Percentiles rank a stretch among this genome's conserved stretches.
Conservation (phyloP, 2,329 filamentous ascomycete genomes). For the Graphilbum ipis-grandicollis region DNA sequence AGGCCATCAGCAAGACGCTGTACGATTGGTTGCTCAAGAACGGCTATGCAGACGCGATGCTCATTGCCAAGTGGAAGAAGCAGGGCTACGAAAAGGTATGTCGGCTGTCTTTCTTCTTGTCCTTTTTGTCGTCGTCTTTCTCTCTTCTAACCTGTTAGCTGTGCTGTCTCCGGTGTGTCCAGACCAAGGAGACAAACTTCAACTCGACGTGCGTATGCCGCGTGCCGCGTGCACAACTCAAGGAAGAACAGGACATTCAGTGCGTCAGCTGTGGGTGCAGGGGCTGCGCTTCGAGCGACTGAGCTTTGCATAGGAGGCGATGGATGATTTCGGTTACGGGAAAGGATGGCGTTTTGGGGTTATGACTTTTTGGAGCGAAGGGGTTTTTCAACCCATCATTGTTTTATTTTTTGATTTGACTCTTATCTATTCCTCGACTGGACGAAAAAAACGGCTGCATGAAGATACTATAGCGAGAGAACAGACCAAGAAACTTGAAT, state of each 20-base stretch:
- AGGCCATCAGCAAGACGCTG: constrained; percentile 78
- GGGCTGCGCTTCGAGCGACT: constrained; percentile 53
- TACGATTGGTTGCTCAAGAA: constrained; percentile 98
- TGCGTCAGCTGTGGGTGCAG: constrained; percentile 91
- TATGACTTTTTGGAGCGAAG: too few species aligned
- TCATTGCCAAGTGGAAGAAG: constrained; percentile 99
- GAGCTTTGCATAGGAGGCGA: too few species aligned
- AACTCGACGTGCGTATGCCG: constrained; percentile 94
- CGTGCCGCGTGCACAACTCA: constrained; percentile 75
- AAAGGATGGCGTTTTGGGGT: too few species aligned
- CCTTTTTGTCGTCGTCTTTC: too few species aligned
- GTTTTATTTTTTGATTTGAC: too few species aligned
- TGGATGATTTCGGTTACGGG: too few species aligned
- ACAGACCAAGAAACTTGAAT: too few species aligned
- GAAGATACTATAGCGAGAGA: too few species aligned
- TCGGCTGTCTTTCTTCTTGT: constrained; percentile 3
- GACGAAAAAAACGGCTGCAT: too few species aligned
- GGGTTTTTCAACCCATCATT: too few species aligned
- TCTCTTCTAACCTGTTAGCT: too few species aligned
- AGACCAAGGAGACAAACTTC: constrained; percentile 99
- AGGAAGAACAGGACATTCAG: constrained; percentile 78
- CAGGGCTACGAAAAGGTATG: constrained; percentile 90
- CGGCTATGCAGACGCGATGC: constrained; percentile 79
- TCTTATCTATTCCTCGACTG: too few species aligned
- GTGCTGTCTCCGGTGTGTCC: constrained; percentile 88